A percentile compares a stretch with the other conserved stretches of the same genome.
Conservation (phyloP, 352 stramenopile species). For the Pilasporangium apinafurcum region DNA sequence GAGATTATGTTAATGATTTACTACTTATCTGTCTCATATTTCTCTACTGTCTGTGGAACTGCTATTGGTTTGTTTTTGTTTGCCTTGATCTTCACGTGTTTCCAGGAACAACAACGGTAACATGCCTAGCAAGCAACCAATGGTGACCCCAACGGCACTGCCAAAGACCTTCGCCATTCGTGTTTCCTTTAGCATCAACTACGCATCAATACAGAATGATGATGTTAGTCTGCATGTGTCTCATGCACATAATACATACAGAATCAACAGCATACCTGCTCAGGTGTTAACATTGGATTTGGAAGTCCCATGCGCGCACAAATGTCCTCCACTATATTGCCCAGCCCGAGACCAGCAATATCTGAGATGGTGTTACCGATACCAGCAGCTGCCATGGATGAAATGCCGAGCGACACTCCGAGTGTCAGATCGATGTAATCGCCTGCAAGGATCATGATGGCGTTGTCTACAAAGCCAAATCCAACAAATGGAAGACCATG, state of each 20-base stretch:
- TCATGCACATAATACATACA: neutral
- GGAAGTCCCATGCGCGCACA: constrained; percentile 59
- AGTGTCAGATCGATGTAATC: constrained; percentile 85
- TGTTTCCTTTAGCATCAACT: constrained; percentile 61
- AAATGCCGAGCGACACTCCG: constrained; percentile 79
- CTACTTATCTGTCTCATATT: too few relatives aligned
- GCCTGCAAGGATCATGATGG: constrained; percentile 90
- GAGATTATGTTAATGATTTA: neutral
- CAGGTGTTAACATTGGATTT: constrained; percentile 39
- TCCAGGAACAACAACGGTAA: constrained; percentile 68
- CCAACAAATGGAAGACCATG: constrained; percentile 92
- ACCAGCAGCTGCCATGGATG: constrained; percentile 79
- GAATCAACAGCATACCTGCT: constrained; percentile 32
- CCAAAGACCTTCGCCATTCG: constrained; percentile 62
- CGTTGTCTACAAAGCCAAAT: constrained; percentile 98
- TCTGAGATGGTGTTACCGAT: constrained; percentile 85
- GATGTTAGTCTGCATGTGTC: constrained; percentile 1
- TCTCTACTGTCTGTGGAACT: too few relatives aligned
- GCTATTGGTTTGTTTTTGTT: constrained; percentile 1
- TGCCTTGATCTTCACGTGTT: constrained; percentile 33
- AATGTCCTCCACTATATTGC: constrained; percentile 79
- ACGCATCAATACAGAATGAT: neutral
- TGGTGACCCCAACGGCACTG: constrained; percentile 61
- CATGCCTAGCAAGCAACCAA: constrained; percentile 78
- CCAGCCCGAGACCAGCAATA: constrained; percentile 54